Evolutionary conservation across 2,329 filamentous ascomycete genomes (phyloP).

Genomic region (Myotisia sp.): DNA sequence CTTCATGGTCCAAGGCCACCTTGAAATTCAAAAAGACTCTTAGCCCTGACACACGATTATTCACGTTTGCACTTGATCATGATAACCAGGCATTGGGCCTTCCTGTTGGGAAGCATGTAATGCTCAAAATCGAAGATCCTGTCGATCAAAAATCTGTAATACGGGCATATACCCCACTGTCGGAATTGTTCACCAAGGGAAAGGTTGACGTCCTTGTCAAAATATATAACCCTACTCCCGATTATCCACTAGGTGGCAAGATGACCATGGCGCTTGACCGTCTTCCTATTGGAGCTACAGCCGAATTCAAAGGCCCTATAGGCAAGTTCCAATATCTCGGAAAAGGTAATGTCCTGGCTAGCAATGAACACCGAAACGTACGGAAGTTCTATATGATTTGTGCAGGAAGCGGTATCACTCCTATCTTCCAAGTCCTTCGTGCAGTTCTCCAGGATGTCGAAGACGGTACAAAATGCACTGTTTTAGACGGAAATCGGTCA

Average conservation of each 20-base stretch:
- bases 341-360: constrained; percentile 48
- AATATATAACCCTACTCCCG: constrained; percentile 52
- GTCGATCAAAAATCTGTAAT: constrained; percentile 53
- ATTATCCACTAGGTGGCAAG: constrained; percentile 46
- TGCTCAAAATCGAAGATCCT: constrained; percentile 63
- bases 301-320: constrained; percentile 70
- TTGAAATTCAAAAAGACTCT: constrained; percentile 55
- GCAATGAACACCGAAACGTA: constrained; percentile 42
- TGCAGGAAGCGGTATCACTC: constrained; percentile 81
- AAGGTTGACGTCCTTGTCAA: constrained; percentile 66
- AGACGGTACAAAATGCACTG: constrained; percentile 53
- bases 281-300: constrained; percentile 54
- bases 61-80: constrained; percentile 66
- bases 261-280: constrained; percentile 71
- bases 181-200: constrained; percentile 46
- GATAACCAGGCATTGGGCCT: constrained; percentile 56
- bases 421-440: constrained; percentile 69
- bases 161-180: constrained; percentile 75
- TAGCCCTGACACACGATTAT: constrained; percentile 66
- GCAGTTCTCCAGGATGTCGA: constrained; percentile 52
- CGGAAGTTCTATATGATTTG: constrained; percentile 72
- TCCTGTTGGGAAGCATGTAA: constrained; percentile 72
- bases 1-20: constrained; percentile 65
- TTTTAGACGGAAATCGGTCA: constrained; percentile 64
- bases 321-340: constrained; percentile 71